Evolutionary conservation across 768 basidiomycete genomes (phyloP).

Genomic region (Cubamyces lactineus): DNA sequence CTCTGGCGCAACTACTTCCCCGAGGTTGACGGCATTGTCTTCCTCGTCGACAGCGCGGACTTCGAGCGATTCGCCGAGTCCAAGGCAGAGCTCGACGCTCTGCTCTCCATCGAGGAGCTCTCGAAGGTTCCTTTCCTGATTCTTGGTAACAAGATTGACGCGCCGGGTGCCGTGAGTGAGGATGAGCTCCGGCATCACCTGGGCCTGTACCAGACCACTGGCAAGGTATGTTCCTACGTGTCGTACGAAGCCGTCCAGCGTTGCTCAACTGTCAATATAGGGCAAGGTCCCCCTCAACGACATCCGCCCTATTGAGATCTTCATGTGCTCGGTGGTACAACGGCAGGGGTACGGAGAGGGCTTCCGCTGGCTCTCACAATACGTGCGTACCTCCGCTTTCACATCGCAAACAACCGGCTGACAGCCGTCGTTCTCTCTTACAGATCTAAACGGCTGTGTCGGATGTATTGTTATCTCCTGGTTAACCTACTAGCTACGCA

Average conservation of each 20-base stretch:
- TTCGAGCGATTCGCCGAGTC: constrained; percentile 95
- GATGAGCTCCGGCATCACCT: constrained; percentile 95
- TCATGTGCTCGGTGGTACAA: constrained; percentile 99
- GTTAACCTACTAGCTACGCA: constrained; percentile 17
- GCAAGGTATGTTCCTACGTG: constrained; percentile 69
- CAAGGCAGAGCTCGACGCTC: constrained; percentile 95
- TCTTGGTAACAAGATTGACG: constrained; percentile 99
- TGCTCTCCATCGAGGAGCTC: constrained; percentile 94
- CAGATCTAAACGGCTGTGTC: constrained; percentile 30
- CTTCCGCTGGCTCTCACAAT: constrained; percentile 98
- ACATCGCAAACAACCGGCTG: background rate
- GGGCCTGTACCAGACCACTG: constrained; percentile 98
- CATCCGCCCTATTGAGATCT: constrained; percentile 97
- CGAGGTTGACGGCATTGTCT: constrained; percentile 98
- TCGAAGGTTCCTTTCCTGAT: constrained; percentile 97
- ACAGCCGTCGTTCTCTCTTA: background rate
- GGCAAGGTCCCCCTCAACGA: constrained; percentile 97
- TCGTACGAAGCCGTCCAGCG: background rate
- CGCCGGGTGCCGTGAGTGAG: constrained; percentile 95
- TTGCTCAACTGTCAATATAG: constrained; percentile 43
- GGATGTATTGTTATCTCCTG: background rate
- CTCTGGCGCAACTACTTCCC: constrained; percentile 99
- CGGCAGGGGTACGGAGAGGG: constrained; percentile 98
- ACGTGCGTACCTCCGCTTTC: constrained; percentile 55
- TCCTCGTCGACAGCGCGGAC: constrained; percentile 97